These are phyloP conservation scores for Eruca vesicaria DNA, from an alignment of 441 rosid species.

Conservation along the genomic window DNA sequence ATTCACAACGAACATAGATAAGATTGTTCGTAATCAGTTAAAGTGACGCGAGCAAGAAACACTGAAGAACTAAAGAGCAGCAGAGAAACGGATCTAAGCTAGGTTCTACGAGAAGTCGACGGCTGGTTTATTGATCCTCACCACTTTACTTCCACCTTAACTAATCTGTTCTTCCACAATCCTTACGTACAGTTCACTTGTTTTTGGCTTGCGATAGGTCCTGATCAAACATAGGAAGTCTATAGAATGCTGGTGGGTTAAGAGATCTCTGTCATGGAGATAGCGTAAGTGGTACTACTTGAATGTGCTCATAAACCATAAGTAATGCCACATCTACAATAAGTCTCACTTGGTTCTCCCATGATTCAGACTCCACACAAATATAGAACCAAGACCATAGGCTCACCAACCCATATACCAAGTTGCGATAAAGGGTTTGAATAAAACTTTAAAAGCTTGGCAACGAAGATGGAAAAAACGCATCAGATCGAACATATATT, in stretches of 20 bases:
- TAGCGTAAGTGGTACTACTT: neutral
- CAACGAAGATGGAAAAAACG: too few relatives aligned
- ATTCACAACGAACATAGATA: conserved; percentile 32
- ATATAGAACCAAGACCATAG: neutral
- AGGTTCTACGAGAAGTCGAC: neutral
- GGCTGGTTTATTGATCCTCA: conserved; percentile 14
- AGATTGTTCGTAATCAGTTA: conserved; percentile 33
- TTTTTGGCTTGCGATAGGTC: too few relatives aligned
- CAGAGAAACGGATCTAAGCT: neutral
- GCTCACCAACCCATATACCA: too few relatives aligned
- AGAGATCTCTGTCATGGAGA: neutral
- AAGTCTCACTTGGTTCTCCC: neutral
- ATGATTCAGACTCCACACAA: too few relatives aligned
- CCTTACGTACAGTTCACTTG: too few relatives aligned
- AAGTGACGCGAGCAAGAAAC: conserved; percentile 20
- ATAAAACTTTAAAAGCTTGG: too few relatives aligned
- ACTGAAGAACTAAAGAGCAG: neutral
- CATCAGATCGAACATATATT: neutral
- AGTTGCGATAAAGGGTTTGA: too few relatives aligned
- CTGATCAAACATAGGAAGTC: neutral
- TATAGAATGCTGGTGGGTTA: neutral
- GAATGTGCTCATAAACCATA: neutral
- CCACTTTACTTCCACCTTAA: too few relatives aligned
- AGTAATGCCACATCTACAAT: neutral
- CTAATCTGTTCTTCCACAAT: too few relatives aligned